Evolutionary conservation across 75 land plant genomes (phyloP).

Genomic region (Pinus tabuliformis): DNA sequence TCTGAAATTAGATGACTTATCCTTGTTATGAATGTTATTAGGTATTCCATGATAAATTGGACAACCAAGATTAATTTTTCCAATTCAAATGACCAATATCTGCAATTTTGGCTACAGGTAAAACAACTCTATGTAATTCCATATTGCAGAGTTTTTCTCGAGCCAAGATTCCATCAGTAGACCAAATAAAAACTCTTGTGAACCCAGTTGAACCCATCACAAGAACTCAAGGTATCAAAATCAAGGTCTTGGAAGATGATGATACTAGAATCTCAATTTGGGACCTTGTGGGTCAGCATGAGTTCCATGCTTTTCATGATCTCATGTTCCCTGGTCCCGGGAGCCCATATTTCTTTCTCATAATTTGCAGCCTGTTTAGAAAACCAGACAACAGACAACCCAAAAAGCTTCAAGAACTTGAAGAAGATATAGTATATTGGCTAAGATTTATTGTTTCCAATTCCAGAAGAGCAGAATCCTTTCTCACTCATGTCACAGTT

Average conservation of each 20-base stretch:
- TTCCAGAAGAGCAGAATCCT: constrained; percentile 44
- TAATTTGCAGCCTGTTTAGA: constrained; percentile 50
- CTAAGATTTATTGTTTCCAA: constrained; percentile 74
- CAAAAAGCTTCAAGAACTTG: constrained; percentile 44
- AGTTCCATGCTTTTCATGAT: constrained; percentile 69
- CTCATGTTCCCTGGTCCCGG: constrained; percentile 73
- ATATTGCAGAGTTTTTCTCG: constrained; percentile 40
- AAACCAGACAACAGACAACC: constrained; percentile 48
- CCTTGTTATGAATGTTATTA: neutral
- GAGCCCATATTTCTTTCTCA: constrained; percentile 59
- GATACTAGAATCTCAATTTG: constrained; percentile 71
- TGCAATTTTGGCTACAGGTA: constrained; percentile 29
- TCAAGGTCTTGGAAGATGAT: constrained; percentile 55
- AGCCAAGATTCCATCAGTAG: constrained; percentile 39
- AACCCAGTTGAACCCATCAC: constrained; percentile 49
- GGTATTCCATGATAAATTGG: neutral
- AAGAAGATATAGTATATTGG: constrained; percentile 77
- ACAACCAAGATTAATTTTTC: neutral
- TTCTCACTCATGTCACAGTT: constrained; percentile 47
- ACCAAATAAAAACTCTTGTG: constrained; percentile 44
- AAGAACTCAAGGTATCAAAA: constrained; percentile 54
- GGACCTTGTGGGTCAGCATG: constrained; percentile 71
- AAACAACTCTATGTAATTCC: constrained; percentile 54
- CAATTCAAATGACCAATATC: neutral
- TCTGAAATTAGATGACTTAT: neutral